Evolutionary conservation across 176 grass and related monocot genomes (phyloP), one percentile per base, ranked within the genome.

Genomic region (Phragmites australis): DNA sequence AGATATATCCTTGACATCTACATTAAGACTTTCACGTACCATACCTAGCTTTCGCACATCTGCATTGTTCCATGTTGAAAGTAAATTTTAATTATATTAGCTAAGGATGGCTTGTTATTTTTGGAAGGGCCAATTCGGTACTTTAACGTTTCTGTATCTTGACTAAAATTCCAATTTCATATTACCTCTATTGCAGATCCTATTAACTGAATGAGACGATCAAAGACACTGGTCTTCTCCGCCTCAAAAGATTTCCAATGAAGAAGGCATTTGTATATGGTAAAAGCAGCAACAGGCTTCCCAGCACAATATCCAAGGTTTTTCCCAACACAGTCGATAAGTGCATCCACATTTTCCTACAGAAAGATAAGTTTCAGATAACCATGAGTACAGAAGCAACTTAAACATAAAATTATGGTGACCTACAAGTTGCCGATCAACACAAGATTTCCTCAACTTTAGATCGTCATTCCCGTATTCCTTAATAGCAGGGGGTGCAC

Each of bases 191-290:
- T 99, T 73, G 92, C 86, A 83, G 96, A 95, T 65, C 96, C 96
- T 70, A 99, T 95, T 83, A 95, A 85, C 84, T 99, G 92, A 78
- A 99, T 93, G 78, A 99, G 92, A 74, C 92, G 84, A 72, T 99
- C 96, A 93, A 99, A 99, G 69, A 99, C 96, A 73, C 86, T 93
- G 16, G 96, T 93, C 83, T 87, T 99, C 54, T 99, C 96, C 40
- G 96, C 92, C 83, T 99, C 96, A 51, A 99, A 99, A 66, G 92
- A 99, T 83, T 99, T 99, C 96, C 96, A 99, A 59, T 95, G 87
- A 70, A 99, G 88, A 53, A 99, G 96, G 50, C 96, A 99, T 85
- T 88, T 99, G 85, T 99, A 99, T 81, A 95, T 99, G 34, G 90
- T 95, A 79, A 92, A 82, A 45, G 90, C 92, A 78, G 96, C 96